Evolutionary conservation across 352 stramenopile genomes (phyloP), one percentile per base, ranked within the genome.

Genomic region (Pythium dissotocum): DNA sequence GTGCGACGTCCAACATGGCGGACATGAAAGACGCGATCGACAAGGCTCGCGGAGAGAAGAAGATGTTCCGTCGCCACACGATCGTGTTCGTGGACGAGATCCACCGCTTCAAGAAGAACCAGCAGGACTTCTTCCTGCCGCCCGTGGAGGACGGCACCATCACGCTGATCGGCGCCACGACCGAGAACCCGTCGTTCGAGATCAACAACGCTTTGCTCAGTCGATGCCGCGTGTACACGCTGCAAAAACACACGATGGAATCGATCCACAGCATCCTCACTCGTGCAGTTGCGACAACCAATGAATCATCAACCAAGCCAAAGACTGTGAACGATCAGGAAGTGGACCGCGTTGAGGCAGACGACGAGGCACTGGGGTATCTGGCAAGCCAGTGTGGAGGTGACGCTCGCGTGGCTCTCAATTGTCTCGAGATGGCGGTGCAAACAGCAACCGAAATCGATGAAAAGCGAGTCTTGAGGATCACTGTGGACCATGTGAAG

Each of bases 1-100:
- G 84, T 3, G 83, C 85, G 28, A 93, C 83, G 21, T 90, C 87
- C 14, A 91, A 82, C 51, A 72, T 82, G 10, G 77, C 76, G 18
- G 86, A 93, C 30, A 86, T 96, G 69, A 84, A 85, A 36, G 85
- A 92, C 8, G 85, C 89, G 1, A 75, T 94, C 28, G 87, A 93
- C 26, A 82, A 85, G 63, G 89, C 89, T 1, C 71, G 76, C 53
- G 79, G 78, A 0, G 86, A 96, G 65, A 72, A 69, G 21, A 86
- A 87, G 55, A 72, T 94, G 60, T 78, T 89, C 6, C 70, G 72
- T 14, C 69, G 87, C 54, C 76, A 81, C 26, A 95, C 89, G 0
- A 92, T 95, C 28, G 77, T 97, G 18, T 97, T 97, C 55, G 85
- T 96, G 1, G 89, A 97, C 48, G 89, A 97, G 69, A 91, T 97